Evolutionary conservation across 352 stramenopile species (phyloP).

Genomic region (Globisporangium viniferum): DNA sequence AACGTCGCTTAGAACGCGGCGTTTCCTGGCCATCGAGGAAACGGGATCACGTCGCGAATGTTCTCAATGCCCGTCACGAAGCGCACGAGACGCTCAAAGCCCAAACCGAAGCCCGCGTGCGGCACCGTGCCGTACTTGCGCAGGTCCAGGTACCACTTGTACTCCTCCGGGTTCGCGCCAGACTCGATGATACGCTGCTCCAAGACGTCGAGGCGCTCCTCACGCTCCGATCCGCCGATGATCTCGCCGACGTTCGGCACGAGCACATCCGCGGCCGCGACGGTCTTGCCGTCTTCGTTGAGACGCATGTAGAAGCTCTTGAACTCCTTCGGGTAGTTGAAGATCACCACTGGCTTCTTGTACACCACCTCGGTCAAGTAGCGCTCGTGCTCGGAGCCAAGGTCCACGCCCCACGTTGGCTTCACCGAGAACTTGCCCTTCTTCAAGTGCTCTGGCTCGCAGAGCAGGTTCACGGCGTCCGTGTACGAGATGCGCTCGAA

Average conservation of each 20-base stretch:
- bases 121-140: constrained; percentile 96
- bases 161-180: constrained; percentile 75
- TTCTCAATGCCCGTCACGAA: constrained; percentile 98
- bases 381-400: constrained; percentile 97
- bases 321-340: constrained; percentile 98
- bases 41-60: constrained; percentile 98
- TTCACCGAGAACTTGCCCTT: constrained; percentile 88
- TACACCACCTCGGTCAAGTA: constrained; percentile 92
- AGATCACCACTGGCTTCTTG: constrained; percentile 95
- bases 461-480: constrained; percentile 92
- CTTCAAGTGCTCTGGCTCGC: constrained; percentile 76
- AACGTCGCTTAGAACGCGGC: constrained; percentile 75
- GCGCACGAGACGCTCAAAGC: constrained; percentile 97
- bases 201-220: constrained; percentile 93
- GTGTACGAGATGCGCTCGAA: constrained; percentile 92
- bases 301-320: constrained; percentile 99
- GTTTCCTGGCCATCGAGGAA: constrained; percentile 95
- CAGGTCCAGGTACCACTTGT: constrained; percentile 98
- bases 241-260: constrained; percentile 97
- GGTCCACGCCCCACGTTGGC: constrained; percentile 93
- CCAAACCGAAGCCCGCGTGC: constrained; percentile 96
- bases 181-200: constrained; percentile 64
- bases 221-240: constrained; percentile 96
- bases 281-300: constrained; percentile 96
- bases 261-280: constrained; percentile 97